Evolutionary conservation across 148 eudicot genomes (phyloP).

Genomic region (Drosera capensis): DNA sequence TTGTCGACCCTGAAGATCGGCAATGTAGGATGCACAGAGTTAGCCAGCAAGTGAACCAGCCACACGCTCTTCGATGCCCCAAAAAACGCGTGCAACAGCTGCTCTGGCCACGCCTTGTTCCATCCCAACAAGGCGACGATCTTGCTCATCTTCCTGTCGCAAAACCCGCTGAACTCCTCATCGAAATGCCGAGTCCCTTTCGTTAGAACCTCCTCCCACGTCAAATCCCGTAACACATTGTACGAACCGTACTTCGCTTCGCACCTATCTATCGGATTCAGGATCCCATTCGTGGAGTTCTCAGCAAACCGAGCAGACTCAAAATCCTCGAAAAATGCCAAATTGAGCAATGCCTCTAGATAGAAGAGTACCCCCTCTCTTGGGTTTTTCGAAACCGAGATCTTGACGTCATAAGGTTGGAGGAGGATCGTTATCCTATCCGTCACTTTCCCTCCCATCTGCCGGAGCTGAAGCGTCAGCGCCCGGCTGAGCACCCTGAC

Average conservation of each 20-base stretch:
- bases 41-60: slow-evolving; percentile 77
- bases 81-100: slow-evolving; percentile 68
- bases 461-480: slow-evolving; percentile 43
- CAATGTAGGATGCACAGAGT: slow-evolving; percentile 65
- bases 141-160: slow-evolving; percentile 92
- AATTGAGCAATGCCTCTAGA: slow-evolving; percentile 53
- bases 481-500: slow-evolving; percentile 50
- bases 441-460: slow-evolving; percentile 38
- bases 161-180: slow-evolving; percentile 78
- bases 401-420: slow-evolving; percentile 46
- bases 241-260: slow-evolving; percentile 36
- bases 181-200: slow-evolving; percentile 82
- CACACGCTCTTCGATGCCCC: slow-evolving; percentile 74
- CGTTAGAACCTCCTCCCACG: slow-evolving; percentile 78
- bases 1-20: slow-evolving; percentile 63
- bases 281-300: slow-evolving; percentile 16
- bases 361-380: slow-evolving; percentile 33
- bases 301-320: slow-evolving; percentile 43
- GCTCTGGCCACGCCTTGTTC: slow-evolving; percentile 89
- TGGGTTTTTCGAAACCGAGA: slow-evolving; percentile 43
- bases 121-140: slow-evolving; percentile 72
- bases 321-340: slow-evolving; percentile 55
- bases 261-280: slow-evolving; percentile 62
- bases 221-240: slow-evolving; percentile 20
- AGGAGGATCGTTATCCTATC: slow-evolving; percentile 38